Conservation (phyloP, 2,329 filamentous ascomycete genomes). For the Sporothrix sp. region DNA sequence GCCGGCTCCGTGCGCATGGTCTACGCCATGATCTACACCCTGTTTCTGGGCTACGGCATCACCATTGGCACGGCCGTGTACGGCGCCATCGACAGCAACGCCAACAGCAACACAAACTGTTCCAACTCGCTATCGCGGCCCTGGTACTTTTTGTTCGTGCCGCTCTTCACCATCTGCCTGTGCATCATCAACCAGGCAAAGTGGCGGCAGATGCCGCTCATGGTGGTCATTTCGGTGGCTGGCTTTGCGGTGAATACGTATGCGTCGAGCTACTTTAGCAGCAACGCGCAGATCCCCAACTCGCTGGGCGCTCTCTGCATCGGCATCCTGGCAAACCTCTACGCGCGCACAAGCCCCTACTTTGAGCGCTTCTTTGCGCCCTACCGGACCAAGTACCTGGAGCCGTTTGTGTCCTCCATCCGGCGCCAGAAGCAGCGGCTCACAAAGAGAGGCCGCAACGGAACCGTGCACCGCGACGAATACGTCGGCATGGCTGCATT, state of each 20-base stretch:
- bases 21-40: conserved; percentile 63
- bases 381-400: conserved; percentile 41
- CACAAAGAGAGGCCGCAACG: not conserved
- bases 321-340: conserved; percentile 68
- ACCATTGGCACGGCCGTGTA: conserved; percentile 57
- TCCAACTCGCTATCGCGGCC: conserved; percentile 37
- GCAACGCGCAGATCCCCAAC: conserved; percentile 65
- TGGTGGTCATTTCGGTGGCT: conserved; percentile 62
- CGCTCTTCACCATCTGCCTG: conserved; percentile 57
- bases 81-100: conserved; percentile 47
- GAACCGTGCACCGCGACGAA: not conserved
- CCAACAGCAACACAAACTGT: conserved; percentile 33
- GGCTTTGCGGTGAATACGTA: conserved; percentile 72
- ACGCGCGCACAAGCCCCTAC: conserved; percentile 56
- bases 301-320: conserved; percentile 68
- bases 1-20: conserved; percentile 65
- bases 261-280: conserved; percentile 53
- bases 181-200: conserved; percentile 59
- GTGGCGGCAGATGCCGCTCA: conserved; percentile 66
- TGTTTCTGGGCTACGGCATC: conserved; percentile 64
- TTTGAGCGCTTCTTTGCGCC: conserved; percentile 46
- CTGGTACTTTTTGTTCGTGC: conserved; percentile 48
- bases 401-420: conserved; percentile 27
- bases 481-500: conserved; percentile 11
- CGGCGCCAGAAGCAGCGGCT: not conserved